These are phyloP conservation scores for Prinsepia uniflora DNA, from an alignment of 306 rosid genomes.

Conservation along the genomic window DNA sequence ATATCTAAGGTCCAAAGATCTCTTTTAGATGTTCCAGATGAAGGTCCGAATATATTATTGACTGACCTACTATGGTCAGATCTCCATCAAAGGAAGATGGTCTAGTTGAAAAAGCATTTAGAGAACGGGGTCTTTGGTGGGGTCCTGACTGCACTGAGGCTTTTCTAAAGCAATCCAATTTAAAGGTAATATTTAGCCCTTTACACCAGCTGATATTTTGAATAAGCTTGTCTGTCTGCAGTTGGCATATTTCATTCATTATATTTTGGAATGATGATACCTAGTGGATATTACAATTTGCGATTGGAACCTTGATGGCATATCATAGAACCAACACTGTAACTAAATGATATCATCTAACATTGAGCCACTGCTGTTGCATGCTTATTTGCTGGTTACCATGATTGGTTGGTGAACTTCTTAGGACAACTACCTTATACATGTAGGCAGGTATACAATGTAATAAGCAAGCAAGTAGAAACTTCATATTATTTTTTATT, in stretches of 20 bases:
- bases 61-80: constrained; percentile 82
- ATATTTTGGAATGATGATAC: neutral
- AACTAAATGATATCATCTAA: neutral
- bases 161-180: constrained; percentile 61
- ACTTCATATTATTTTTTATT: neutral
- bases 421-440: constrained; percentile 10
- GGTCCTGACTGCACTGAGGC: constrained; percentile 89
- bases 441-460: neutral
- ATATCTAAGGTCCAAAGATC: constrained; percentile 57
- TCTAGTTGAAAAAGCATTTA: constrained; percentile 52
- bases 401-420: neutral
- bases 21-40: constrained; percentile 56
- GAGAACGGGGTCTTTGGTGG: constrained; percentile 69
- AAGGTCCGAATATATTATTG: constrained; percentile 59
- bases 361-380: constrained; percentile 10
- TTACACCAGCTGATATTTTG: neutral
- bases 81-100: constrained; percentile 76
- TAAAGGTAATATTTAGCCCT: constrained; percentile 51
- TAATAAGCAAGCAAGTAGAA: neutral
- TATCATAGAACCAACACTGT: neutral
- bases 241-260: neutral
- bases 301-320: neutral
- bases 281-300: neutral
- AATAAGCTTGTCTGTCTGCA: neutral
- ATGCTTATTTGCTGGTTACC: constrained; percentile 1